Evolutionary conservation across 140 eudicot genomes (phyloP).

Genomic region (Stevia rebaudiana): DNA sequence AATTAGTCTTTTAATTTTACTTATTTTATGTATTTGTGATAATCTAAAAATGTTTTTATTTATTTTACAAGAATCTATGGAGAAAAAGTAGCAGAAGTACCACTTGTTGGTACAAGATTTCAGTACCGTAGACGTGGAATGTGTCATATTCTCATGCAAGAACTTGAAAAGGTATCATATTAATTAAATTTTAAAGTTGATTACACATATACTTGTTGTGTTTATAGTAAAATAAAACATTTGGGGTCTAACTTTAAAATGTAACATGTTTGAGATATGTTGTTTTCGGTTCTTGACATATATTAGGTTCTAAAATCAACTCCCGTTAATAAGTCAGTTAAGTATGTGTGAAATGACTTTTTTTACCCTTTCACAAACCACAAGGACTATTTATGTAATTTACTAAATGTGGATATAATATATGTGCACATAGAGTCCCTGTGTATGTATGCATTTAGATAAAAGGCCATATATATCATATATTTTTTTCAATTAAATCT

Average conservation of each 20-base stretch:
- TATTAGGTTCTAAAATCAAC: too few relatives aligned
- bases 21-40: not conserved
- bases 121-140: conserved; percentile 87
- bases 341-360: too few relatives aligned
- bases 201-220: not conserved
- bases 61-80: conserved; percentile 58
- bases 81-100: conserved; percentile 78
- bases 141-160: conserved; percentile 79
- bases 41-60: conserved; percentile 7
- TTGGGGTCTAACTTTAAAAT: not conserved
- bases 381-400: too few relatives aligned
- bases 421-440: too few relatives aligned
- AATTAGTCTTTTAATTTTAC: not conserved
- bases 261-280: not conserved
- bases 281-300: not conserved
- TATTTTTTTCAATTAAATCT: too few relatives aligned
- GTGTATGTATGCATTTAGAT: too few relatives aligned
- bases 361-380: too few relatives aligned
- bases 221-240: not conserved
- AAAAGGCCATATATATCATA: too few relatives aligned
- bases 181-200: not conserved
- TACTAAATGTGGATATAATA: too few relatives aligned
- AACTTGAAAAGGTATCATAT: conserved; percentile 70
- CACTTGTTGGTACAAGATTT: conserved; percentile 84
- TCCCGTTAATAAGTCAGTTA: too few relatives aligned